Percentiles rank a stretch among this genome's conserved stretches.
Conservation (phyloP, 768 basidiomycete species). For the Mycena maculata region DNA sequence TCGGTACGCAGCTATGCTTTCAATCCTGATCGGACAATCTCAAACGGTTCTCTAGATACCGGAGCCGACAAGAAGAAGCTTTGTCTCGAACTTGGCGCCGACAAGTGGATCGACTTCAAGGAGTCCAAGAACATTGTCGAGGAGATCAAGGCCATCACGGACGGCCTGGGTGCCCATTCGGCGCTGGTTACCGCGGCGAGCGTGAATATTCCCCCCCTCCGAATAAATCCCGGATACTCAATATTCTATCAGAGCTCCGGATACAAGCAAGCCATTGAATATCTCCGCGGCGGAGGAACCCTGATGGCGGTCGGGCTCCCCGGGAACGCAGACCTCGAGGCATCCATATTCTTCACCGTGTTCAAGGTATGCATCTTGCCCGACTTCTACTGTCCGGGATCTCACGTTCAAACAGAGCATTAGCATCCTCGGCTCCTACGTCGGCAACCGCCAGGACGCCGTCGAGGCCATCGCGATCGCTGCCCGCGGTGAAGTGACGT, state of each 20-base stretch:
- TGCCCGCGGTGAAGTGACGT: slow-evolving; percentile 26
- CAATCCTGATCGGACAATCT: background rate
- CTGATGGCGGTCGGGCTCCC: slow-evolving; percentile 87
- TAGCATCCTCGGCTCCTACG: slow-evolving; percentile 65
- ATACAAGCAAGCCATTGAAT: slow-evolving; percentile 73
- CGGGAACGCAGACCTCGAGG: slow-evolving; percentile 65
- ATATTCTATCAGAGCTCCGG: slow-evolving; percentile 44
- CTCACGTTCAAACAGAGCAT: slow-evolving; percentile 55
- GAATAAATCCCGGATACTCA: background rate
- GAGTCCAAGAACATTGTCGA: slow-evolving; percentile 71
- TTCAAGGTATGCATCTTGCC: slow-evolving; percentile 55
- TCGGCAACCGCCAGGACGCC: slow-evolving; percentile 86
- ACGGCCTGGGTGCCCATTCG: slow-evolving; percentile 79
- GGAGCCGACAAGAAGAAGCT: slow-evolving; percentile 79
- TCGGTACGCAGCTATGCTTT: slow-evolving; percentile 53
- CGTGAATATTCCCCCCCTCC: slow-evolving; percentile 38
- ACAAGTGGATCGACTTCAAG: slow-evolving; percentile 84
- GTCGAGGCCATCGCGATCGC: slow-evolving; percentile 79
- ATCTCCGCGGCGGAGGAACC: slow-evolving; percentile 77
- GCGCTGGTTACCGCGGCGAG: slow-evolving; percentile 71
- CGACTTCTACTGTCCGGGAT: background rate
- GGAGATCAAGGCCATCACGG: slow-evolving; percentile 72
- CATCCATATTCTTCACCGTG: slow-evolving; percentile 80
- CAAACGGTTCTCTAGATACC: slow-evolving; percentile 59
- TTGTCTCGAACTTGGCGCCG: slow-evolving; percentile 72